A percentile compares a stretch with the other conserved stretches of the same genome.
Evolutionary conservation across 2,329 filamentous ascomycete species (phyloP).

Genomic region (Phyllosticta citribraziliensis): DNA sequence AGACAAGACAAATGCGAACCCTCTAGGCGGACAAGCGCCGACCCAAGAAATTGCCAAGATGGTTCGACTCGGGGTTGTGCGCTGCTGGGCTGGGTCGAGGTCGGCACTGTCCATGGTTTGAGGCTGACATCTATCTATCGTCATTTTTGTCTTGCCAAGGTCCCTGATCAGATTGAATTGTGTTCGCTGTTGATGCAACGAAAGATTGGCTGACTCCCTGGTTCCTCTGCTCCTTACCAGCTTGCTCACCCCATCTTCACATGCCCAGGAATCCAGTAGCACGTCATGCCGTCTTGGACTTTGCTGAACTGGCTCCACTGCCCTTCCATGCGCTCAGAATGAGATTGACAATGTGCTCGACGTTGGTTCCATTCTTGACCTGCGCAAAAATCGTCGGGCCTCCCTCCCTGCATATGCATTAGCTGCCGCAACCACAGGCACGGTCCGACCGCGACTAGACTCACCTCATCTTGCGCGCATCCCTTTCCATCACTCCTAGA

Average conservation of each 20-base stretch:
- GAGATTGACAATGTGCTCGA: conserved; percentile 79
- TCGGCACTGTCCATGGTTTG: neutral
- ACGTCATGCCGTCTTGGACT: conserved; percentile 6
- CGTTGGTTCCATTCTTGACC: conserved; percentile 83
- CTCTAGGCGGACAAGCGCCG: neutral
- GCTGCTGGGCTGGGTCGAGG: neutral
- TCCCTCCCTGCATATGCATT: conserved; percentile 53
- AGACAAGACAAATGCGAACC: neutral
- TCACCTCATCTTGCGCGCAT: conserved; percentile 71
- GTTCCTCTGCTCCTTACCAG: neutral
- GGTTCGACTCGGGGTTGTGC: neutral
- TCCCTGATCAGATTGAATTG: neutral
- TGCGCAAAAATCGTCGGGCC: conserved; percentile 93
- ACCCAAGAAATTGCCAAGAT: neutral
- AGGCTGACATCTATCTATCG: neutral
- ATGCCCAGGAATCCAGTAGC: neutral
- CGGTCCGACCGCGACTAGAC: neutral
- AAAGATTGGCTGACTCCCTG: neutral
- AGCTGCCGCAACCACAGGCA: neutral
- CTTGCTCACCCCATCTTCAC: neutral
- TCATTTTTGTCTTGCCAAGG: neutral
- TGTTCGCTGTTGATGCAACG: neutral
- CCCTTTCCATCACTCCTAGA: conserved; percentile 84
- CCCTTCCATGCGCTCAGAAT: conserved; percentile 88
- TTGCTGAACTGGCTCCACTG: conserved; percentile 56